Base-by-base conservation (phyloP, 2,329 filamentous ascomycete genomes). In the Claviceps monticola region DNA sequence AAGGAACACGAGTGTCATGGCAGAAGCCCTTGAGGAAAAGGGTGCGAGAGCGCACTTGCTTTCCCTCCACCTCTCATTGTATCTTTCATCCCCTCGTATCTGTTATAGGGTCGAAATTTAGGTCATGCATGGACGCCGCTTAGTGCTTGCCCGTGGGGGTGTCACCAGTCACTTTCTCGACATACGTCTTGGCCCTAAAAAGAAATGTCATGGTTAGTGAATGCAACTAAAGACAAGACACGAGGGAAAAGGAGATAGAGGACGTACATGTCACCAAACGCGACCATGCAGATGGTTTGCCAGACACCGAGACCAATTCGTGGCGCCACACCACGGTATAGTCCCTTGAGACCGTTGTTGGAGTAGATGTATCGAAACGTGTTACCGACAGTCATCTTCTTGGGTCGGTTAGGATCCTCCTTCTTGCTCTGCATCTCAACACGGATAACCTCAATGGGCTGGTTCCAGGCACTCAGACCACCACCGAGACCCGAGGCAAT, bases 391-490 rank as follows among this genome's bases (percentile, higher is more conserved):
- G 89, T 97, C 86, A 98, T 84, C 76, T 98, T 98, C 83, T 95
- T 95, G 61, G 93, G 93, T 50, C 93, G 86, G 77, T 97, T 97
- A 55, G 93, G 90, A 68, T 98, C 93, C 62, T 86, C 88, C 62
- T 85, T 96, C 83, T 96, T 97, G 75, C 88, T 95, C 82, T 98
- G 93, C 88, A 98, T 96, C 80, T 98, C 93, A 56, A 98, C 91
- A 58, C 93, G 88, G 68, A 98, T 96, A 67, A 98, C 93, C 80
- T 98, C 93, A 68, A 98, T 98, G 56, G 93, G 93, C 79, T 98
- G 93, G 74, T 98, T 98, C 93, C 93, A 98, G 58, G 93, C 93
- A 56, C 83, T 89, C 63, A 98, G 77, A 67, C 93, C 93, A 80
- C 93, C 93, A 74, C 93, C 93, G 9, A 98, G 68, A 58, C 82